These are phyloP conservation scores for Kurtzmaniella quercitrusa DNA, from an alignment of 1,139 yeast genomes.

Conservation along the genomic window DNA sequence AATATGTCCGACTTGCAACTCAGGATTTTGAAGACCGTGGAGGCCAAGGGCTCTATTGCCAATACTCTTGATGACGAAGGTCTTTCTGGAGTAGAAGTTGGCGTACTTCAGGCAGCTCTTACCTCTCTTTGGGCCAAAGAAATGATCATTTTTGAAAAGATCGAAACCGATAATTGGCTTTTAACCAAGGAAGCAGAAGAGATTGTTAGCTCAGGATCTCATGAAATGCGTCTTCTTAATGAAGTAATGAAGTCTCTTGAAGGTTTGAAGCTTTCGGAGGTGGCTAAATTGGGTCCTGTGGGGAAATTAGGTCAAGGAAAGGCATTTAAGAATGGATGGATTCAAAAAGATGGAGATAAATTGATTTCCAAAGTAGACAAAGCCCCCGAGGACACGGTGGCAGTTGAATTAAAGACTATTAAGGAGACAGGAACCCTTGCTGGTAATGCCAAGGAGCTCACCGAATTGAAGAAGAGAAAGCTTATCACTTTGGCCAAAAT, in stretches of 20 bases:
- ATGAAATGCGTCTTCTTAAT: conserved; percentile 76
- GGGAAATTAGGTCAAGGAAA: conserved; percentile 95
- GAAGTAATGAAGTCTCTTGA: conserved; percentile 74
- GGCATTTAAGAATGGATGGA: conserved; percentile 99
- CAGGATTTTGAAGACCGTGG: conserved; percentile 57
- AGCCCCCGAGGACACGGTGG: conserved; percentile 65
- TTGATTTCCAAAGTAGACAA: conserved; percentile 54
- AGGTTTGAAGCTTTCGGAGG: conserved; percentile 80
- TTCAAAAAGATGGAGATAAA: conserved; percentile 78
- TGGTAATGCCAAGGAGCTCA: conserved; percentile 61
- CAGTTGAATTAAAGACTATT: conserved; percentile 58
- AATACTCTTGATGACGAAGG: conserved; percentile 61
- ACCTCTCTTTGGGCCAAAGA: conserved; percentile 82
- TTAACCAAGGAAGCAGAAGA: conserved; percentile 82
- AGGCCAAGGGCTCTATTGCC: conserved; percentile 53
- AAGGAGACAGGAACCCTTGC: conserved; percentile 53
- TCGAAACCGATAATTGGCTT: conserved; percentile 73
- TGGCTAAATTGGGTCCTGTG: conserved; percentile 69
- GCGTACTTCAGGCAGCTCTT: conserved; percentile 62
- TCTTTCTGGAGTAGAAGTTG: conserved; percentile 33
- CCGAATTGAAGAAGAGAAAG: conserved; percentile 92
- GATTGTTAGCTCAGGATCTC: conserved; percentile 77
- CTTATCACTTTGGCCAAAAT: conserved; percentile 68
- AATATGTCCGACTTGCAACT: conserved; percentile 55
- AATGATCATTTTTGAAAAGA: conserved; percentile 71